Percentiles rank a stretch among this genome's conserved stretches.
phyloP scores from a whole-genome alignment of 2,329 filamentous ascomycete genomes.

The Talaromyces sp. region DNA sequence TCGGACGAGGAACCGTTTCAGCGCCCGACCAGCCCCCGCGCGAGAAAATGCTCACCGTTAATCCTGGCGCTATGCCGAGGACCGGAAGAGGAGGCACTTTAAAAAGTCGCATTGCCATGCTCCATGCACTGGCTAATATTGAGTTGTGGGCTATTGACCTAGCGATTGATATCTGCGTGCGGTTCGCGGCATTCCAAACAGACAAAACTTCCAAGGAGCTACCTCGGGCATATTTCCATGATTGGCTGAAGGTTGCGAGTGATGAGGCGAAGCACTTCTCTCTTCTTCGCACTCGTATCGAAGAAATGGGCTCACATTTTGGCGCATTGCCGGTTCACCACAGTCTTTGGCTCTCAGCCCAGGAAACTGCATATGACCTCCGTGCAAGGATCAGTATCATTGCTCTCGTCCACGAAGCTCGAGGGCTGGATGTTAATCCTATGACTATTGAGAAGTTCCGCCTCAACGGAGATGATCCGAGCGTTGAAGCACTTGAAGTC shows the following conservation, averaged over 20 bases:
- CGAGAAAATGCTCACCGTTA: conserved; percentile 43
- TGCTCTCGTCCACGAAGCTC: conserved; percentile 52
- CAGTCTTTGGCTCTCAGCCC: conserved; percentile 50
- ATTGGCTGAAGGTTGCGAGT: conserved; percentile 53
- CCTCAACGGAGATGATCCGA: conserved; percentile 44
- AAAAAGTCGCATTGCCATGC: conserved; percentile 51
- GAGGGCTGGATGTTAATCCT: conserved; percentile 52
- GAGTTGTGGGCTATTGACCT: conserved; percentile 54
- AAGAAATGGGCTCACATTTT: conserved; percentile 50
- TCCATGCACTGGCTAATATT: conserved; percentile 53
- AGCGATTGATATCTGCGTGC: conserved; percentile 52
- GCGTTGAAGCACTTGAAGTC: conserved; percentile 45
- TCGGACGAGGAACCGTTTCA: conserved; percentile 41
- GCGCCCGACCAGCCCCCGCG: conserved; percentile 48
- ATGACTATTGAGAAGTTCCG: conserved; percentile 54
- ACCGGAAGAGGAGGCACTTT: conserved; percentile 47
- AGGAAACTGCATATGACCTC: conserved; percentile 47
- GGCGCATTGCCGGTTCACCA: conserved; percentile 52
- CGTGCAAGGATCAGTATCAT: conserved; percentile 52
- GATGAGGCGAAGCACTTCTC: conserved; percentile 55
- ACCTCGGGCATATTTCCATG: conserved; percentile 51
- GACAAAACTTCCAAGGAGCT: conserved; percentile 30
- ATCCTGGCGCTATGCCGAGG: conserved; percentile 45
- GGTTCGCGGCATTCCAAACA: conserved; percentile 50
- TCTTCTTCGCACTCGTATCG: conserved; percentile 47